Evolutionary conservation across 2,329 filamentous ascomycete genomes (phyloP).

Genomic region (Huntiella moniliformis): DNA sequence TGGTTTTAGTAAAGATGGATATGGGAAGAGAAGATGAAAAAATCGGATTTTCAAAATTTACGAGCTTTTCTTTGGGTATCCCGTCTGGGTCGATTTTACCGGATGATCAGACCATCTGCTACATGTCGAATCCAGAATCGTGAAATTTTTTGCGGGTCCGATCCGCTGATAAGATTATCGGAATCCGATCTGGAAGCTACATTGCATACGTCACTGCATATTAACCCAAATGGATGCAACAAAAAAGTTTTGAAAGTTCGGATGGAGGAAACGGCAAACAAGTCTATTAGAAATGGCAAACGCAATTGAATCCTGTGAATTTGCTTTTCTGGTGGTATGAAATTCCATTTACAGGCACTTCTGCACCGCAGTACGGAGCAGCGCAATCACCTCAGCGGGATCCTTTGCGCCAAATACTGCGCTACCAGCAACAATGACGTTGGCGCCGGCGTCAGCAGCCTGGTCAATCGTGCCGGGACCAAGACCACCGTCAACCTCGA

Average conservation of each 20-base stretch:
- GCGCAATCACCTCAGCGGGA: slow-evolving; percentile 68
- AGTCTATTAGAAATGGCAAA: too few species aligned
- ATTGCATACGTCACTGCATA: neutral
- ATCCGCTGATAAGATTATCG: slow-evolving; percentile 11
- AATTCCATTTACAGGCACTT: slow-evolving; percentile 19
- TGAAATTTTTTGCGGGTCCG: slow-evolving; percentile 10
- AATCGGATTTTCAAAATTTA: neutral
- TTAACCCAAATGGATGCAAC: neutral
- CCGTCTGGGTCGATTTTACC: slow-evolving; percentile 6
- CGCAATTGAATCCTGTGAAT: neutral
- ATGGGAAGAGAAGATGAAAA: neutral
- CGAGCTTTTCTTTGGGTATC: neutral
- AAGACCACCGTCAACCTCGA: slow-evolving; percentile 89
- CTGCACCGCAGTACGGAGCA: slow-evolving; percentile 64
- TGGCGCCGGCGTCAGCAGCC: slow-evolving; percentile 86
- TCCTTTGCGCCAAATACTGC: slow-evolving; percentile 88
- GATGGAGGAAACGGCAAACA: too few species aligned
- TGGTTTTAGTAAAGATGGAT: neutral
- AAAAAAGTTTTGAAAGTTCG: too few species aligned
- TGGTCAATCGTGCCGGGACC: slow-evolving; percentile 79
- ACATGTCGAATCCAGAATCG: slow-evolving; percentile 2
- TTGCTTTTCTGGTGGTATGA: neutral
- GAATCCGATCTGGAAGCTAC: neutral
- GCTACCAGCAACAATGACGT: slow-evolving; percentile 93
- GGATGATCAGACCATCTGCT: slow-evolving; percentile 10